Evolutionary conservation across 805 yeast genomes (phyloP).

Genomic region (Saccharomycopsis capsularis): DNA sequence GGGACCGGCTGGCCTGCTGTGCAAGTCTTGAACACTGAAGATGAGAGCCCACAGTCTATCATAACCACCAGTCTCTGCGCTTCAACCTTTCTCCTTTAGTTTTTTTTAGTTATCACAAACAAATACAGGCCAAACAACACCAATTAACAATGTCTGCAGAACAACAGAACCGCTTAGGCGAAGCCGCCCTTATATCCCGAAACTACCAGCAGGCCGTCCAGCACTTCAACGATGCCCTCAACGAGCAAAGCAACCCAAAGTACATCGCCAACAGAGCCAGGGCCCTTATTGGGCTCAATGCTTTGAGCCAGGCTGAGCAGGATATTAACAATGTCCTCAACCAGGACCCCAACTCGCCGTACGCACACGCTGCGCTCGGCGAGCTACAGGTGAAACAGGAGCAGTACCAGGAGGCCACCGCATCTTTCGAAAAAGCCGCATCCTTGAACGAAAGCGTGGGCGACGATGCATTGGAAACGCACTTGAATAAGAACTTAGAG

Average conservation of each 20-base stretch:
- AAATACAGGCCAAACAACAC: too few species aligned
- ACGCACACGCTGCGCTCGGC: conserved; percentile 17
- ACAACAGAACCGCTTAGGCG: conserved; percentile 7
- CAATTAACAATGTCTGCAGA: conserved; percentile 13
- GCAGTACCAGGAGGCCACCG: conserved; percentile 16
- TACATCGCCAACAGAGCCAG: conserved; percentile 17
- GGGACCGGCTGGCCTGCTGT: too few species aligned
- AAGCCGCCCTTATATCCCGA: conserved; percentile 7
- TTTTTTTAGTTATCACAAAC: too few species aligned
- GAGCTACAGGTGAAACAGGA: conserved; percentile 11
- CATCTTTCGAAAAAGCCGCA: conserved; percentile 18
- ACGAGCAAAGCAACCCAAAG: conserved; percentile 6
- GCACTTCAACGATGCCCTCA: conserved; percentile 9
- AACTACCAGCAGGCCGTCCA: conserved; percentile 11
- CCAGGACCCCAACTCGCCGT: conserved; percentile 4
- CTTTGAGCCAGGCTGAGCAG: conserved; percentile 5
- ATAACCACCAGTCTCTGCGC: too few species aligned
- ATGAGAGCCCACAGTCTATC: too few species aligned
- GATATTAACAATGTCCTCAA: conserved; percentile 4
- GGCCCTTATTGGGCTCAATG: conserved; percentile 16
- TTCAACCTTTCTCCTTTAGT: too few species aligned
- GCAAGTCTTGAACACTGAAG: too few species aligned
- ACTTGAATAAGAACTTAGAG: conserved; percentile 10
- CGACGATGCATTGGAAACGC: conserved; percentile 3
- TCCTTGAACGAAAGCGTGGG: conserved; percentile 9